Evolutionary conservation across 495 filamentous ascomycete genomes (phyloP).

Genomic region (Lepraria neglecta): DNA sequence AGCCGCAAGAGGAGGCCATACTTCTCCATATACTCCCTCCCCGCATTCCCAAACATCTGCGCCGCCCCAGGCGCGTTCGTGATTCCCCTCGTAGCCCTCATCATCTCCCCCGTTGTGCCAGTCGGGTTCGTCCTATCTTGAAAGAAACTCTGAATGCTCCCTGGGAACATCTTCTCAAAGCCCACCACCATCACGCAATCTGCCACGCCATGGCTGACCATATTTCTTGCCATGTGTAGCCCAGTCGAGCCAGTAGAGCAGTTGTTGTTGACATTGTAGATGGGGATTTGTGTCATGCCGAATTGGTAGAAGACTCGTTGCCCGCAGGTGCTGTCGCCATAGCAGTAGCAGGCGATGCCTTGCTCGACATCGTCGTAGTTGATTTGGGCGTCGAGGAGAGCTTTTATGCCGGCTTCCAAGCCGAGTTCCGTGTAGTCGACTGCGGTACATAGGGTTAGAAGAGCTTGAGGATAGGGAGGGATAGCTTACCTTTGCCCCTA

Average conservation of each 20-base stretch:
- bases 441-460: conserved; percentile 14
- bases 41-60: conserved; percentile 95
- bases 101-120: conserved; percentile 65
- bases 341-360: conserved; percentile 95
- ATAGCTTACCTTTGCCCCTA: conserved; percentile 59
- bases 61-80: conserved; percentile 78
- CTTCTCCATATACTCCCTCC: conserved; percentile 93
- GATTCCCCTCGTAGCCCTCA: conserved; percentile 71
- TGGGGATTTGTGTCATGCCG: conserved; percentile 91
- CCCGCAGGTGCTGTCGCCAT: conserved; percentile 89
- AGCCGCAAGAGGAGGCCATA: conserved; percentile 34
- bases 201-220: conserved; percentile 72
- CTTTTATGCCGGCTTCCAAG: conserved; percentile 92
- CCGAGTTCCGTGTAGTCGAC: conserved; percentile 82
- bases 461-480: conserved; percentile 25
- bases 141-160: conserved; percentile 72
- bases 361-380: conserved; percentile 96
- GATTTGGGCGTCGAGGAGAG: conserved; percentile 89
- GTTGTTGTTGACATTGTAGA: conserved; percentile 98
- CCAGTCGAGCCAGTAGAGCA: conserved; percentile 91
- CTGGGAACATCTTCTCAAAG: conserved; percentile 96
- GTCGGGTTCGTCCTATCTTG: conserved; percentile 74
- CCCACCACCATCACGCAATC: conserved; percentile 87
- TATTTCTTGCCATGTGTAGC: conserved; percentile 70
- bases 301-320: conserved; percentile 99